Percentiles rank a stretch among this genome's conserved stretches.
phyloP scores from a whole-genome alignment of 768 basidiomycete genomes.

The Pisolithus orientalis region DNA sequence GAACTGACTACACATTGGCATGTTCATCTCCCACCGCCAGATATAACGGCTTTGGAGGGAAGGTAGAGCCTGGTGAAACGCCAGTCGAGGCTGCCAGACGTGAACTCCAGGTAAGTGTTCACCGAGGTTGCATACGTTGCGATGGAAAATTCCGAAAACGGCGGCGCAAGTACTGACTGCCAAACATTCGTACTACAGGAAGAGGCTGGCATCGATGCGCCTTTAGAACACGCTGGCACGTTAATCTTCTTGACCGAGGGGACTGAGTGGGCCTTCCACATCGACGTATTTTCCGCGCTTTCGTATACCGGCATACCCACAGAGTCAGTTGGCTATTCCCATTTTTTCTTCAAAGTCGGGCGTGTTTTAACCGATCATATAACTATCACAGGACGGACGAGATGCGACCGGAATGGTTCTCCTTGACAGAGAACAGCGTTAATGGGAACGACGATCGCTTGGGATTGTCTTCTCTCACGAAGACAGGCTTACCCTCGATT shows the following conservation, averaged over 20 bases:
- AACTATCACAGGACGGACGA: conserved; percentile 64
- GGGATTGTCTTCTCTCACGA: background rate
- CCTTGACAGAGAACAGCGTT: conserved; percentile 22
- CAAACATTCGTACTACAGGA: conserved; percentile 42
- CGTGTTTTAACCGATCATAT: background rate
- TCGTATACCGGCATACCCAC: conserved; percentile 52
- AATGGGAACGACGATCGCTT: conserved; percentile 4
- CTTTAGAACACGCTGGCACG: conserved; percentile 55
- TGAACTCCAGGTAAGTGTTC: conserved; percentile 51
- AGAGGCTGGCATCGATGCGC: conserved; percentile 71
- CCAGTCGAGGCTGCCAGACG: conserved; percentile 64
- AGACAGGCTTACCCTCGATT: conserved; percentile 32
- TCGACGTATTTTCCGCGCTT: conserved; percentile 66
- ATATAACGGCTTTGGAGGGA: conserved; percentile 88
- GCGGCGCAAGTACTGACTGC: background rate
- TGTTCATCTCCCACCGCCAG: conserved; percentile 32
- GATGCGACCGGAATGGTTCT: conserved; percentile 83
- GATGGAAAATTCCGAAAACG: background rate
- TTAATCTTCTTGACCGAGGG: conserved; percentile 57
- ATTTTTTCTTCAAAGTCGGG: background rate
- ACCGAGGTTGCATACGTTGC: background rate
- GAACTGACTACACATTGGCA: background rate
- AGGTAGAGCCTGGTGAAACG: conserved; percentile 72
- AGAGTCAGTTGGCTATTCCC: conserved; percentile 46
- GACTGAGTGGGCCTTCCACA: conserved; percentile 56